Percentiles rank a stretch among this genome's conserved stretches.
These are phyloP conservation scores for Trichoderma gamsii DNA, from an alignment of 495 filamentous ascomycete species.

Conservation along the genomic window DNA sequence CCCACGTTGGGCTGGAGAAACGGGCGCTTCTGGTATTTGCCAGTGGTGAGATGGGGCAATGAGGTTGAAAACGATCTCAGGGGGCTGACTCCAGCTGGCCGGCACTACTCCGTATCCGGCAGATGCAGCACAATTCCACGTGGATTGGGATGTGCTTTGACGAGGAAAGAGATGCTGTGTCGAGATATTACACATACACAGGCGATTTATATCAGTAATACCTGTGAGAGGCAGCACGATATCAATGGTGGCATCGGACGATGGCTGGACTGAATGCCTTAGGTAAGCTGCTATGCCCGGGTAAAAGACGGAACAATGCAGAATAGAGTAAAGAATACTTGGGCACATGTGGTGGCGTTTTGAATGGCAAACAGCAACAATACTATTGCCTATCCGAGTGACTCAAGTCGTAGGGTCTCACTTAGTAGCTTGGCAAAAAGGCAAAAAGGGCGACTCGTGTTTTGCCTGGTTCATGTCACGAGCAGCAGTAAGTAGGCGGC, in stretches of 20 bases:
- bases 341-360: no score
- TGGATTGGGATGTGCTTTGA: background rate
- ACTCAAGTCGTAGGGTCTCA: no score
- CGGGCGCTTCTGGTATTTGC: background rate
- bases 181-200: no score
- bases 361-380: background rate
- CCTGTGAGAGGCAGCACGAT: no score
- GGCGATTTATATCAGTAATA: no score
- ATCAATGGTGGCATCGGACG: no score
- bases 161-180: background rate
- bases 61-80: background rate
- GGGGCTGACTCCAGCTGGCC: background rate
- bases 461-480: no score
- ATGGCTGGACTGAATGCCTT: no score
- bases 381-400: background rate
- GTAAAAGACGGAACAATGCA: no score
- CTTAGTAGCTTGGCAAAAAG: background rate
- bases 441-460: background rate
- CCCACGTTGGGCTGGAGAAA: slow-evolving; percentile 8
- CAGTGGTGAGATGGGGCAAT: background rate
- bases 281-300: no score
- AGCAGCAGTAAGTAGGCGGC: no score
- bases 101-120: background rate
- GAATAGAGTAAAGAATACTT: no score
- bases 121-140: background rate